phyloP scores from a whole-genome alignment of 169 alveolate species.

The Plasmodium inui region DNA sequence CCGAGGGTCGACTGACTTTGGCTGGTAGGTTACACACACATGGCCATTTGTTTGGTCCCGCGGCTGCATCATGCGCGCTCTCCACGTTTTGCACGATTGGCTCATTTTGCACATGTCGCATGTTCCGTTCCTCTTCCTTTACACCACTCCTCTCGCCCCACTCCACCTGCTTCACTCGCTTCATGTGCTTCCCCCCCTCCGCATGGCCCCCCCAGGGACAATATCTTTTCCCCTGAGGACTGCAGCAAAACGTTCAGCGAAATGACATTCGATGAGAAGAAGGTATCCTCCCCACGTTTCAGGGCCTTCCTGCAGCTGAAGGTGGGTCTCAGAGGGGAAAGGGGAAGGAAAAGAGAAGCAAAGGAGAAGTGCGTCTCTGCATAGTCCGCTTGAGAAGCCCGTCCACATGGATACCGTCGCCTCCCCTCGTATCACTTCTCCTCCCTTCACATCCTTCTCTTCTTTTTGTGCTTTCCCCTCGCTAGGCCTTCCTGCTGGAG shows the following conservation, averaged over 20 bases:
- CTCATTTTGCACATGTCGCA: not conserved
- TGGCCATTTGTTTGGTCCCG: not conserved
- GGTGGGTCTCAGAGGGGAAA: conserved; percentile 8
- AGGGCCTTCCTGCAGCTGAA: conserved; percentile 51
- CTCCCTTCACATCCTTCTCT: not conserved
- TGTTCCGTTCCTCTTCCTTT: not conserved
- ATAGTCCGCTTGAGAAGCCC: not conserved
- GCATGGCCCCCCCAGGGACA: conserved; percentile 39
- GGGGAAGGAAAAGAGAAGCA: not conserved
- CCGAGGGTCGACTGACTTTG: conserved; percentile 27
- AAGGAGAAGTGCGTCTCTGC: not conserved
- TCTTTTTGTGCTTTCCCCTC: not conserved
- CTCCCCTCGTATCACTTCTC: not conserved
- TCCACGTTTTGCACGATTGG: not conserved
- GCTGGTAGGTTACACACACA: conserved; percentile 23
- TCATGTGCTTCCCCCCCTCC: not conserved
- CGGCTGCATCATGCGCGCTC: not conserved
- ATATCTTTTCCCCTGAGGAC: conserved; percentile 32
- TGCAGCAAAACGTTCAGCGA: conserved; percentile 35
- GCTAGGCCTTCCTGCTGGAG: not conserved
- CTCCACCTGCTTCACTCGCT: not conserved
- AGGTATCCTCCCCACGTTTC: conserved; percentile 44
- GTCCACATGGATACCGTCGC: not conserved
- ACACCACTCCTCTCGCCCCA: not conserved
- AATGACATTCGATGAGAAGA: conserved; percentile 53